These are phyloP conservation scores for Euphorbia corollata DNA, from an alignment of 441 rosid genomes.

Conservation along the genomic window DNA sequence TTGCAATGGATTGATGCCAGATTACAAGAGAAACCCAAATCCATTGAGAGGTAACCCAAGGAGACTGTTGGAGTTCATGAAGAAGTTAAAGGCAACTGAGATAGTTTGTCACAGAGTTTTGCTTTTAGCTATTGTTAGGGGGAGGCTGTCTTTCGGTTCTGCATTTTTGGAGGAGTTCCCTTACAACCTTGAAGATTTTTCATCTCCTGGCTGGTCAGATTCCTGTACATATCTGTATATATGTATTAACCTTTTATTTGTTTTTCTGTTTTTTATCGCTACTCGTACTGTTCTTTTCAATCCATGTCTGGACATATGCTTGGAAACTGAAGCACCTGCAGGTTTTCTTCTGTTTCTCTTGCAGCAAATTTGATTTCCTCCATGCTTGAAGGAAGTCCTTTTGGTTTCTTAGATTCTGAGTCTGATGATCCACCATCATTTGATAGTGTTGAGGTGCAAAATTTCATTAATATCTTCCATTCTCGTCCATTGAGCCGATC, in stretches of 20 bases:
- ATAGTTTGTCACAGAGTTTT: slow-evolving; percentile 62
- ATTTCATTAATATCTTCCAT: slow-evolving; percentile 57
- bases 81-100: slow-evolving; percentile 73
- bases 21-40: slow-evolving; percentile 42
- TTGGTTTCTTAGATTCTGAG: slow-evolving; percentile 46
- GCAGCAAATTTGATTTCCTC: slow-evolving; percentile 69
- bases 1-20: slow-evolving; percentile 85
- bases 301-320: slow-evolving; percentile 21
- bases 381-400: slow-evolving; percentile 43
- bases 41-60: slow-evolving; percentile 63
- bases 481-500: slow-evolving; percentile 71
- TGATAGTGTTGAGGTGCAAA: slow-evolving; percentile 44
- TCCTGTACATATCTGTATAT: slow-evolving; percentile 18
- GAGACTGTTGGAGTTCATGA: slow-evolving; percentile 74
- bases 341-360: slow-evolving; percentile 72
- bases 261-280: background rate
- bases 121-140: slow-evolving; percentile 64
- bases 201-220: slow-evolving; percentile 80
- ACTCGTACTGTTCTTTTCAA: slow-evolving; percentile 9
- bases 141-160: slow-evolving; percentile 64
- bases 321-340: slow-evolving; percentile 54
- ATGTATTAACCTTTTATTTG: background rate
- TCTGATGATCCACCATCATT: slow-evolving; percentile 37
- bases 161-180: slow-evolving; percentile 83
- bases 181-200: slow-evolving; percentile 72